Percentiles rank a stretch among this genome's conserved stretches.
phyloP scores from a whole-genome alignment of 176 grass and related monocot genomes.

The Ensete glaucum region DNA sequence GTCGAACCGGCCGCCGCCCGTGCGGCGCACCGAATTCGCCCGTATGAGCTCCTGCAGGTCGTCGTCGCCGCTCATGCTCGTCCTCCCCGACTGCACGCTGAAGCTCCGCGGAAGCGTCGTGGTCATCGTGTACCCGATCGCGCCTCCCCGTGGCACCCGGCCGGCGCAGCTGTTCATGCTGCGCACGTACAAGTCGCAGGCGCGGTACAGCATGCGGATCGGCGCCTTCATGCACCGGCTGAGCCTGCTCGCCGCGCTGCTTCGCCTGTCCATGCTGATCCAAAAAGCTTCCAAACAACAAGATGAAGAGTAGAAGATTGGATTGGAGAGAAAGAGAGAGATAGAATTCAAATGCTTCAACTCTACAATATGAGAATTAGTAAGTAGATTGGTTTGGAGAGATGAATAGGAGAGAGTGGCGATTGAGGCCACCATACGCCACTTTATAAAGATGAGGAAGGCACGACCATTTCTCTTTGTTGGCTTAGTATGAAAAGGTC shows the following conservation, averaged over 20 bases:
- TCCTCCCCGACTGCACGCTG: background rate
- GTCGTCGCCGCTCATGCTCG: slow-evolving; percentile 14
- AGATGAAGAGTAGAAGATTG: too few species aligned
- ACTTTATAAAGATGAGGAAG: too few species aligned
- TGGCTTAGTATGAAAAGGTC: too few species aligned
- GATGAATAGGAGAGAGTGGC: too few species aligned
- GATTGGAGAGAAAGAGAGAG: too few species aligned
- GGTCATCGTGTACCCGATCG: background rate
- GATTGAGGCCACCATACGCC: too few species aligned
- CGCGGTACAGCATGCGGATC: slow-evolving; percentile 33
- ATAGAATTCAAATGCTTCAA: too few species aligned
- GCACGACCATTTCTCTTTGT: too few species aligned
- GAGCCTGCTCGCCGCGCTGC: background rate
- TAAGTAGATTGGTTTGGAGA: too few species aligned
- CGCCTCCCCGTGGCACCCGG: background rate
- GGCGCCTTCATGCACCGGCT: slow-evolving; percentile 38
- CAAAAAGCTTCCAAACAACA: too few species aligned
- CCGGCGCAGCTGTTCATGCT: slow-evolving; percentile 34
- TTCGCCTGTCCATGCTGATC: background rate
- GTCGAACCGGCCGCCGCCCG: background rate
- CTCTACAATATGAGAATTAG: too few species aligned
- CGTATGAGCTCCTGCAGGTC: slow-evolving; percentile 29
- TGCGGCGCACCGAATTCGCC: slow-evolving; percentile 6
- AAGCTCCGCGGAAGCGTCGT: too few species aligned
- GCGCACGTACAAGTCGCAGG: slow-evolving; percentile 58